Evolutionary conservation across 179 eudicot species (phyloP), one percentile per base, ranked within the genome.

Genomic region (Patellifolia procumbens): DNA sequence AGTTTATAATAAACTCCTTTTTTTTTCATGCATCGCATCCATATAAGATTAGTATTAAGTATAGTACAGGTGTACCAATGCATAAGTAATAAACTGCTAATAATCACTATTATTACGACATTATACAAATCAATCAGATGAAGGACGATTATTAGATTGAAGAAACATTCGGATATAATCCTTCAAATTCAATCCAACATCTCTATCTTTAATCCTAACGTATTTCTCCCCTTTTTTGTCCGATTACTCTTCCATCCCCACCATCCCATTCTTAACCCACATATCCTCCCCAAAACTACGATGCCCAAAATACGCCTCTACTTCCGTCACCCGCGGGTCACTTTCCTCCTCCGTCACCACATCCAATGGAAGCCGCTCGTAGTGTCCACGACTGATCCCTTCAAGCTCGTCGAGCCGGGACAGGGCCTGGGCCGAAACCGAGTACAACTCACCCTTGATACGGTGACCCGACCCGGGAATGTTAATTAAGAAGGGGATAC

Each of bases 301-400:
- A 61, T 88, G 87, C 5, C 84, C 93, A 39, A 78, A 89, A 65
- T 88, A 89, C 72, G 85, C 90, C 78, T 89, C 91, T 58, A 72
- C 91, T 79, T 62, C 83, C 31, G 64, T 79, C 79, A 31, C 82
- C 75, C 7, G 75, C 12, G 9, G 73, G 39, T 31, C 73, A 6
- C 67, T 80, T 42, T 19, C 82, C 49, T 48, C 87, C 28, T 3
- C 81, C 46, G 72, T 75, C 63, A 51, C 83, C 62, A 87, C 87
- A 37, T 73, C 34, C 39, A 85, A 37, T 16, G 87, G 83, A 24
- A 89, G 84, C 80, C 92, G 68, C 79, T 89, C 84, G 78, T 89
- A 89, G 68, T 87, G 85, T 0, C 90, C 90, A 5, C 43, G 45
- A 6, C 55, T 72, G 0, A 81, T 31, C 51, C 92, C 92, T 69